Base-by-base conservation (phyloP, 2,329 filamentous ascomycete species). In the Fusarium hostae region DNA sequence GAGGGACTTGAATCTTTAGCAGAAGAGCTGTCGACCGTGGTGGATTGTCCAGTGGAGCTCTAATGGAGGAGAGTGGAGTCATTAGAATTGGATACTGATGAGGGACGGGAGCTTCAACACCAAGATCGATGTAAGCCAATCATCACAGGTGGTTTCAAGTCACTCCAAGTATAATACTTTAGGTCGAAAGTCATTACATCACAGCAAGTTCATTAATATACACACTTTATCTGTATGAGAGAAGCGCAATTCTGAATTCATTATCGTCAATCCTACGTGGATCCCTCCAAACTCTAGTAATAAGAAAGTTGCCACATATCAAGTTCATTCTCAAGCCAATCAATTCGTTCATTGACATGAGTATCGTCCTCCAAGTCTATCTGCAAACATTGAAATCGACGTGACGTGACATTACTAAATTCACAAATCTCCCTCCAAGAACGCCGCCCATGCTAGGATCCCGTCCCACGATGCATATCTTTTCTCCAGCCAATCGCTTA, bases 311-410 rank as follows among this genome's bases (percentile, higher is more conserved):
- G 43, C 58, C 61, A 44, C 64, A 59, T 66, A 60, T 40, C 48
- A 59, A 60, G 40, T 62, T 66, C 56, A 64, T 55, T 71, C 66
- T 72, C 39, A 65, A 68, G 39, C 56, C 47, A 71, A 70, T 69
- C 68, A 63, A 52, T 76, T 75, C 71, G 74, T 71, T 77, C 70
- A 70, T 75, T 62, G 66, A 76, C 58, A 60, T 75, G 63, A 66
- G 41, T 73, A 52, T 64, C 65, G 51, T 75, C 66, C 62, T 68
- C 68, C 73, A 66, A 73, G 60, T 77, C 76, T 76, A 78, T 60
- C 41, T 65, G 59, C 73, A 71, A 71, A 67, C 73, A 69, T 65
- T 59, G 59, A 68, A 70, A 70, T 66, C 56, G 60, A 75, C 64
- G 62, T 69, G 72, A 66, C 63, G 26, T 51, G 48, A 39, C 63